Base-by-base conservation (phyloP, 345 rosid species). In the Aethionema arabicum region DNA sequence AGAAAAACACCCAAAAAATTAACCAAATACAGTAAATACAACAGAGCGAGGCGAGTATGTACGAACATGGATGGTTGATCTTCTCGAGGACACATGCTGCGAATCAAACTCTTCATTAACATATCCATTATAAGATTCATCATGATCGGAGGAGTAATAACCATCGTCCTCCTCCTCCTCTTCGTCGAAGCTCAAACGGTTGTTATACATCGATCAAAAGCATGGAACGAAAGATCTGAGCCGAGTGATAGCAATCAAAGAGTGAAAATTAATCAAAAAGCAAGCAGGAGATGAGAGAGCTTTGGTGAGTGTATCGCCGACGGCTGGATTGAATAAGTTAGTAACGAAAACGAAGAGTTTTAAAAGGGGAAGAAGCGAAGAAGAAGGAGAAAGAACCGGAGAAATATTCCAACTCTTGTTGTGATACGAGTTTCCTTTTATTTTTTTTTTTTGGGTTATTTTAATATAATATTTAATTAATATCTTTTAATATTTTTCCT, bases 51-150 rank as follows among this genome's bases (percentile, higher is more conserved):
- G 27, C 32, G 68, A 13, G 32, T 14, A 11, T 6, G 13, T 32
- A 29, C 4, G 11, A 48, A 83, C 96, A 96, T 80, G 88, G 30
- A 85, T 80, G 48, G 81, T 66, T 67, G 95, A 64, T 43, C 69
- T 80, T 76, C 66, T 83, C 11, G 83, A 57, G 1, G 82, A 67
- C 13, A 27, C 74, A 66, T 80, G 66, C 56, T 32, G 75, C 15
- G 70, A n/a, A 67, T 67, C 80, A 40, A 82, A 31, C 0, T 83
- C 80, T 5, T 66, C 91, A 49, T 82, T 85, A 67, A 79, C 92
- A 10, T 88, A 52, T 29, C 83, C 85, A 39, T 83, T 79, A 11
- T 72, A 75, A 29, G 89, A 74, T 11, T 85, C 95, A 21, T 21
- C 27, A 12, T 60, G 74, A 73, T 77, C 95, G 59, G 83, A 78